Evolutionary conservation across 345 rosid genomes (phyloP).

Genomic region (Populus deltoides): DNA sequence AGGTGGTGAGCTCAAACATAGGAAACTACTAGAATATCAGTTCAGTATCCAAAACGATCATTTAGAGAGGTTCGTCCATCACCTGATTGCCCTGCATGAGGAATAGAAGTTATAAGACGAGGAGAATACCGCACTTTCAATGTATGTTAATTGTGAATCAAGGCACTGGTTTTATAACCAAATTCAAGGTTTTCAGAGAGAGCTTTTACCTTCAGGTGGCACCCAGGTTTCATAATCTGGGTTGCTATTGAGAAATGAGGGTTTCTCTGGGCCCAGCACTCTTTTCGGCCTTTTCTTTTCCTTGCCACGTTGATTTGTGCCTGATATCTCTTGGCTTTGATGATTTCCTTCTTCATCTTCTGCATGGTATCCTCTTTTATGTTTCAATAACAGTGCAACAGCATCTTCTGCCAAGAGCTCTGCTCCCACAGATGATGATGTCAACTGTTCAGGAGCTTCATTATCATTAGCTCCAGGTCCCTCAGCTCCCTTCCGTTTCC

Average conservation of each 20-base stretch:
- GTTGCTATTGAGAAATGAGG: slow-evolving; percentile 53
- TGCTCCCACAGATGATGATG: slow-evolving; percentile 40
- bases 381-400: slow-evolving; percentile 80
- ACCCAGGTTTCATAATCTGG: slow-evolving; percentile 76
- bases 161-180: background rate
- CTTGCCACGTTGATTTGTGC: slow-evolving; percentile 26
- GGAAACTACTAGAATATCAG: background rate
- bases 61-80: slow-evolving; percentile 88
- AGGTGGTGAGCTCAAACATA: background rate
- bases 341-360: slow-evolving; percentile 37
- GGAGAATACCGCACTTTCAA: background rate
- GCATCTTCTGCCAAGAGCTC: slow-evolving; percentile 72
- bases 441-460: slow-evolving; percentile 25
- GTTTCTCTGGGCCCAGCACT: slow-evolving; percentile 69
- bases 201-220: slow-evolving; percentile 77
- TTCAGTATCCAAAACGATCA: slow-evolving; percentile 76
- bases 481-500: slow-evolving; percentile 62
- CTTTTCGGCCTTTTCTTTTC: slow-evolving; percentile 55
- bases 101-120: background rate
- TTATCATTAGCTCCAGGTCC: slow-evolving; percentile 34
- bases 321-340: slow-evolving; percentile 32
- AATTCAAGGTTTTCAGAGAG: background rate
- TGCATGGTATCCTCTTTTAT: slow-evolving; percentile 58
- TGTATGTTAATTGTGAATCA: background rate
- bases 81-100: slow-evolving; percentile 81